A percentile compares a stretch with the other conserved stretches of the same genome.
phyloP scores from a whole-genome alignment of 192 early-diverging fungal genomes.

The Backusella mclennaniae region DNA sequence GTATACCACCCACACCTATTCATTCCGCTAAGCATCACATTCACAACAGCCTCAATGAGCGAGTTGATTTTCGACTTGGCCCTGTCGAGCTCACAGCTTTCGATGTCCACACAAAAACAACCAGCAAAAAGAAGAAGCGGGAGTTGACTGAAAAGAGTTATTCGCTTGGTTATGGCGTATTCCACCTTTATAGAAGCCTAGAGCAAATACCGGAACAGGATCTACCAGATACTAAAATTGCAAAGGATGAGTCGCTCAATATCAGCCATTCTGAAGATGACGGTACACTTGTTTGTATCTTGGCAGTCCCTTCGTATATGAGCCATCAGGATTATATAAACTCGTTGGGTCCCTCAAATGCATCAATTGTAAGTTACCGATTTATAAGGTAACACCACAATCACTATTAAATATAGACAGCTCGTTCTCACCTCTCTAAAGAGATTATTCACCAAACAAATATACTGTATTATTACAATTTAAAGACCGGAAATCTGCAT shows the following conservation, averaged over 20 bases:
- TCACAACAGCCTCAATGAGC: neutral
- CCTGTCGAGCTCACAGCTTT: neutral
- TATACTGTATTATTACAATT: constrained; percentile 90
- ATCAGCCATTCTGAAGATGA: constrained; percentile 25
- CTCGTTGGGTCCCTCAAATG: constrained; percentile 70
- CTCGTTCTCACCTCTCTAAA: constrained; percentile 18
- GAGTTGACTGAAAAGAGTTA: neutral
- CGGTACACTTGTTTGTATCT: constrained; percentile 59
- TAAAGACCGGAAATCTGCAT: constrained; percentile 52
- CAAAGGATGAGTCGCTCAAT: neutral
- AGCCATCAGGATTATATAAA: constrained; percentile 86
- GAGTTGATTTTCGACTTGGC: constrained; percentile 12
- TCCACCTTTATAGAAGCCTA: constrained; percentile 64
- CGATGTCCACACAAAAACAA: neutral
- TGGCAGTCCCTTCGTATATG: constrained; percentile 90
- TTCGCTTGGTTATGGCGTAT: constrained; percentile 46
- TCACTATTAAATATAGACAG: too few species aligned
- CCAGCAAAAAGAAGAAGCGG: constrained; percentile 12
- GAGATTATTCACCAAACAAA: constrained; percentile 82
- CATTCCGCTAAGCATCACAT: neutral
- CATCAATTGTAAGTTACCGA: constrained; percentile 75
- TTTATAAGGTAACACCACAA: constrained; percentile 48
- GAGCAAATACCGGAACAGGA: constrained; percentile 41
- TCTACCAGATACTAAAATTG: neutral
- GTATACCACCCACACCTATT: constrained; percentile 8